Base-by-base conservation (phyloP, 306 rosid species). In the Cyclanthera cordifolia region DNA sequence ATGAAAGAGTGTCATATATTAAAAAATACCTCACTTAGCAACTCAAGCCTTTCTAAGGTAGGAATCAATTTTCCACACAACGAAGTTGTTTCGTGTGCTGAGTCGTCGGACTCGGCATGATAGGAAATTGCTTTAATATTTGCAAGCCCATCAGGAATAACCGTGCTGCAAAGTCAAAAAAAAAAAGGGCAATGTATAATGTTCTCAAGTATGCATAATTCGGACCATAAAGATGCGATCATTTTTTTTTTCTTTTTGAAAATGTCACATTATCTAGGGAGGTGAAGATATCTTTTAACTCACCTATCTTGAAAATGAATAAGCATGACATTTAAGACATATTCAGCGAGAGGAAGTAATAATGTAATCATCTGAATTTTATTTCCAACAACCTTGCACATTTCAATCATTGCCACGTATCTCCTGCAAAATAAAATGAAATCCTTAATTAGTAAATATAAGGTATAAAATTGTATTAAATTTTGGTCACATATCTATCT, bases 261-360 rank as follows among this genome's bases (percentile, higher is more conserved):
- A 55, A 24, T 16, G 15, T 27, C 16, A 12, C 41, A 4, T 27
- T 32, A 32, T 32, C 37, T 6, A 0, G 37, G 37, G 37, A 32
- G 37, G 37, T 32, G 0, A 32, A 32, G 37, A 32, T 32, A 32
- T 32, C 37, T 34, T 34, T 27, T 14, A 27, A 39, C 76, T 11
- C 72, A 93, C 96, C 98, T 79, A 25, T 87, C 94, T 83, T 83
- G 88, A 75, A 89, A 84, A 85, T 93, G 96, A 75, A 82, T 72
- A 59, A 87, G 96, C 63, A 89, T 52, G 72, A 89, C 78, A 78
- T 93, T 89, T 50, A 93, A 83, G 47, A 89, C 81, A 30, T 87
- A 89, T 61, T 93, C 96, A 4, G 88, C 81, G 10, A 89, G 85
- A 2, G 96, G 94, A 56, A 89, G 89, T 76, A 86, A 69, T 47